Evolutionary conservation across 495 filamentous ascomycete genomes (phyloP), one percentile per base, ranked within the genome.

Genomic region (Lichina pygmaea): DNA sequence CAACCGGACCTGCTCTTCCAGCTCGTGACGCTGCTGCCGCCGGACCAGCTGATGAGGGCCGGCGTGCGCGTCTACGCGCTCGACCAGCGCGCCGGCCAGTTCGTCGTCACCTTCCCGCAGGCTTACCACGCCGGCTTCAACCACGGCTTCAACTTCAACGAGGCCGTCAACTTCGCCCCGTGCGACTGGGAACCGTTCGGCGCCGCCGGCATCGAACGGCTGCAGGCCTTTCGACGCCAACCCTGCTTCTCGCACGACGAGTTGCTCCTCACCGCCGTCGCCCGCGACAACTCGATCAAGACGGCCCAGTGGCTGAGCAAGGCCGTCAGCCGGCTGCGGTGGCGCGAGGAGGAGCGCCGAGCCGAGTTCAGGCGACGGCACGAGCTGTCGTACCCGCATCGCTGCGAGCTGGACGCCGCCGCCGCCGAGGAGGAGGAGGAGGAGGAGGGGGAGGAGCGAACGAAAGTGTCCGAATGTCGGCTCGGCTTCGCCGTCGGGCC

Each of bases 221-320:
- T 95, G 31, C 81, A 89, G 53, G 71, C 72, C 16, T 97, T 93
- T 60, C 75, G 89, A 48, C 71, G 84, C 37, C 83, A 92, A 51
- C 85, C 89, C 0, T 93, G 86, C 57, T 97, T 97, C 57, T 94
- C 89, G 3, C 89, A 97, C 48, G 89, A 97, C 57, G 89, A 95
- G 57, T 60, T 97, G n/a, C 64, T 97, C 6, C 75, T 91, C 56
- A 91, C 89, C 2, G 89, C 85, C 8, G 78, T 79, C 17, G 67
- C 67, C 36, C 68, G 77, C 37, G 81, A 89, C 50, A 66, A 78
- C 34, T 79, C 80, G 0, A 95, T 97, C 46, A 78, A 85, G 50
- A 94, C 86, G 13, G 84, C 89, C 2, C 92, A 86, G 59, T 97
- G 89, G 78, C 67, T 97, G 34, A 78, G 78, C 2, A 86, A 86